Conservation (phyloP, 2,329 filamentous ascomycete species). For the Akanthomyces dipterigenus region DNA sequence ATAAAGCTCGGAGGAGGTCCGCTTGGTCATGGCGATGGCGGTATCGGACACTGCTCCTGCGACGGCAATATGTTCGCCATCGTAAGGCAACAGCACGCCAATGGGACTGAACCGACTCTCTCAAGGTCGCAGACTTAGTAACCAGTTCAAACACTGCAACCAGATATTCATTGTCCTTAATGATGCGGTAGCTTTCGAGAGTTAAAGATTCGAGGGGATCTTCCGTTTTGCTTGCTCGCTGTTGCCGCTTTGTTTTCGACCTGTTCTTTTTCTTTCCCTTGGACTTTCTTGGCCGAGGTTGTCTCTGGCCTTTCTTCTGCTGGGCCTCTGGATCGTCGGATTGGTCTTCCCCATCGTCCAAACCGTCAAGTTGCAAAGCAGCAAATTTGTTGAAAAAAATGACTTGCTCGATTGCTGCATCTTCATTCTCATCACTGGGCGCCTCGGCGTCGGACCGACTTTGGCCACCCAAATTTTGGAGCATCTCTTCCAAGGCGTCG, state of each 20-base stretch:
- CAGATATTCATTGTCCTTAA: constrained; percentile 35
- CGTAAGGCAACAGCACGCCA: constrained; percentile 41
- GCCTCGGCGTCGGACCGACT: constrained; percentile 12
- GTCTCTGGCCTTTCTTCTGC: neutral
- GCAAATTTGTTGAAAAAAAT: constrained; percentile 15
- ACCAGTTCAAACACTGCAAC: constrained; percentile 35
- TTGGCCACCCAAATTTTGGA: constrained; percentile 28
- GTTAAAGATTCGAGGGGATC: constrained; percentile 23
- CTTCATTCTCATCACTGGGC: constrained; percentile 1
- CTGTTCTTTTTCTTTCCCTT: constrained; percentile 15
- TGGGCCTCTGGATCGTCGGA: neutral
- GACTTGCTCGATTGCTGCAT: constrained; percentile 13
- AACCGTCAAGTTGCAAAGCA: constrained; percentile 5
- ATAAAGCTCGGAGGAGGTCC: constrained; percentile 31
- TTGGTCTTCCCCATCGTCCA: constrained; percentile 11
- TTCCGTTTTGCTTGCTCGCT: neutral
- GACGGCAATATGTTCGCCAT: constrained; percentile 36
- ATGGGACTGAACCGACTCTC: constrained; percentile 29
- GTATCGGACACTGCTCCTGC: constrained; percentile 36
- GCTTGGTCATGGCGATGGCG: constrained; percentile 35
- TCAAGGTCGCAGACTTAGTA: constrained; percentile 30
- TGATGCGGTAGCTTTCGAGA: constrained; percentile 37
- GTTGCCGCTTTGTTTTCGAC: neutral
- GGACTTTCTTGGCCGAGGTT: neutral
- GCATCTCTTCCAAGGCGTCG: constrained; percentile 30